Base-by-base conservation (phyloP, 345 rosid genomes). In the Lepidium sativum region DNA sequence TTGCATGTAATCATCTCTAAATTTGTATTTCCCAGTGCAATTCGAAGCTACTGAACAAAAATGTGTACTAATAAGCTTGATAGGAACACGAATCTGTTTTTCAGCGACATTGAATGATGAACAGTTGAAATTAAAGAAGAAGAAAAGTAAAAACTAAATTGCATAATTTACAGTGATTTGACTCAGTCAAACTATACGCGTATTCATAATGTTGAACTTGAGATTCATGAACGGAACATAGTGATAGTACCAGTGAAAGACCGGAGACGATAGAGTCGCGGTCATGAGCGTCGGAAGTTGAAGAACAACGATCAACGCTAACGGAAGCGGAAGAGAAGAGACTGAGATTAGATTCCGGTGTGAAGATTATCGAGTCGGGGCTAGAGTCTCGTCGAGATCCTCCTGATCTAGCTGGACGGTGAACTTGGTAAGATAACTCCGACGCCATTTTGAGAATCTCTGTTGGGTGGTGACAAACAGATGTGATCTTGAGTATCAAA, bases 321-420 rank as follows among this genome's bases (percentile, higher is more conserved):
- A 86, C 91, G 61, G 98, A 86, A 63, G 97, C 84, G 44, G 98
- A 89, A 37, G 98, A 84, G 75, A 89, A 89, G 52, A 86, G 84
- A 42, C 96, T 89, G 69, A 87, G 85, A 67, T 81, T 87, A 18
- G 92, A 83, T 59, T 91, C 96, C 32, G 80, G 82, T 16, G 96
- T 81, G 86, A 87, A 87, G 66, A 81, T 84, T 33, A 84, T 75
- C 3, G 98, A 92, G 75, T 89, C 97, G 0, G 98, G 97, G 37
- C 98, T 92, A 0, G 86, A 76, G 65, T 82, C 88, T 18, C 91
- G 85, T 14, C 80, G 80, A 71, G 80, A 54, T 41, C 77, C 76
- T 5, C 68, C 81, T 38, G 78, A 63, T 69, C 69, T 79, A 40
- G 61, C 56, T 42, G 67, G 71, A 4, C 71, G 76, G 16, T 70